phyloP scores from a whole-genome alignment of 306 rosid genomes.

The Luffa aegyptiaca region DNA sequence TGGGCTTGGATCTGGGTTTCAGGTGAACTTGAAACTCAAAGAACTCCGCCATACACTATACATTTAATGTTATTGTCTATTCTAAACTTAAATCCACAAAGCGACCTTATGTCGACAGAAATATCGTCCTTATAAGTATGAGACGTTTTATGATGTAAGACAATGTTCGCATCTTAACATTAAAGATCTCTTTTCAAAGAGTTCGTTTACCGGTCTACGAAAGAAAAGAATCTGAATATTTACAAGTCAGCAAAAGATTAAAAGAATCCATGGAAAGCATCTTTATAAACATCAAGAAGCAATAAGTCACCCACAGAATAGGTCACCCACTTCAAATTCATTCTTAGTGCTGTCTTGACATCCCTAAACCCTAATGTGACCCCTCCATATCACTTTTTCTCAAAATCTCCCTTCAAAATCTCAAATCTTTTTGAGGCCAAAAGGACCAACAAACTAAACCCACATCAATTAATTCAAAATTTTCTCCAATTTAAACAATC shows the following conservation, averaged over 20 bases:
- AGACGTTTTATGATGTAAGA: not conserved
- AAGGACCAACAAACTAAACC: not conserved
- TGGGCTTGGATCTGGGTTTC: not conserved
- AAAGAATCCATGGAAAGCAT: slow-evolving; percentile 3
- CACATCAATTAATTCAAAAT: not conserved
- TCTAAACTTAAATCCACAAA: not conserved
- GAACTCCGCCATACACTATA: not conserved
- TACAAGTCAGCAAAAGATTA: not conserved
- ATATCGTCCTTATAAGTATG: not conserved
- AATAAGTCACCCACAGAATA: slow-evolving; percentile 8
- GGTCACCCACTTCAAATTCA: not conserved
- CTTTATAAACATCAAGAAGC: not conserved
- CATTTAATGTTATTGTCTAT: not conserved
- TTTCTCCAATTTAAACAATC: no score
- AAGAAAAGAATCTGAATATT: not conserved
- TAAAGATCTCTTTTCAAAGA: not conserved
- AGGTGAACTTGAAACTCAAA: not conserved
- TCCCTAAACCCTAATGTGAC: not conserved
- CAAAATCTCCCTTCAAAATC: not conserved
- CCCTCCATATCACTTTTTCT: not conserved
- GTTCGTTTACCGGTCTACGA: not conserved
- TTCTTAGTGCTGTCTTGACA: not conserved
- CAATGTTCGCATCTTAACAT: not conserved
- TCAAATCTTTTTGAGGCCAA: not conserved
- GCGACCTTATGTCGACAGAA: not conserved